Base-by-base conservation (phyloP, 2,329 filamentous ascomycete genomes). In the Neurospora sp. region DNA sequence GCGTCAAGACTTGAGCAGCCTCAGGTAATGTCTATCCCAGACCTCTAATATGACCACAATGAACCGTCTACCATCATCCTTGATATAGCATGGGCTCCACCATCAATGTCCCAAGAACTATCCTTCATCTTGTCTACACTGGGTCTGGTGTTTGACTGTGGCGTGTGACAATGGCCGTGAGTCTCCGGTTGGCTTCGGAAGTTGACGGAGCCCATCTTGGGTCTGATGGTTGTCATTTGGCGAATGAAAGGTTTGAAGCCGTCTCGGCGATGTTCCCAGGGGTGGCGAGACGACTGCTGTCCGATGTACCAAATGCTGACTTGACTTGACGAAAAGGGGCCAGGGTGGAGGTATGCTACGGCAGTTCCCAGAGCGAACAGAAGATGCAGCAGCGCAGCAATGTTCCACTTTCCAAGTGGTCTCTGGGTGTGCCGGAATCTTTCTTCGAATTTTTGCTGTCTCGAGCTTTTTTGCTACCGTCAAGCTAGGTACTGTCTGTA, bases 401-500 rank as follows among this genome's bases (percentile, higher is more conserved):
- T 78, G 78, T 73, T 73, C 72, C 52, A 62, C 52, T 62, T 33
- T 33, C 52, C 52, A 33, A 33, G 52, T 17, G 52, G 52, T 62
- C 23, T 62, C 52, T 62, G 52, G 52, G 52, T 72, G 78, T 79
- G 78, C 77, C 78, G 78, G 78, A 78, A 70, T 74, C 72, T 74
- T 74, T 77, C 72, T 76, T 73, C 52, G 52, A 58, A 62, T 77
- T 77, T 74, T 78, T 76, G 74, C 74, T 78, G 74, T 77, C 75
- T 78, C 75, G 76, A 71, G 75, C 74, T 84, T 88, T 87, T 62
- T 62, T 90, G 88, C 89, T 91, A 91, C 86, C 87, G 85, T 88
- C 85, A 87, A 88, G 87, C 88, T 90, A 90, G 86, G 85, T 87
- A 85, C 85, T 87, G 82, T 80, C 81, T 80, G 52, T 62, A 62